Evolutionary conservation across 192 early-diverging fungal genomes (phyloP).

Genomic region (Piromyces finnis): DNA sequence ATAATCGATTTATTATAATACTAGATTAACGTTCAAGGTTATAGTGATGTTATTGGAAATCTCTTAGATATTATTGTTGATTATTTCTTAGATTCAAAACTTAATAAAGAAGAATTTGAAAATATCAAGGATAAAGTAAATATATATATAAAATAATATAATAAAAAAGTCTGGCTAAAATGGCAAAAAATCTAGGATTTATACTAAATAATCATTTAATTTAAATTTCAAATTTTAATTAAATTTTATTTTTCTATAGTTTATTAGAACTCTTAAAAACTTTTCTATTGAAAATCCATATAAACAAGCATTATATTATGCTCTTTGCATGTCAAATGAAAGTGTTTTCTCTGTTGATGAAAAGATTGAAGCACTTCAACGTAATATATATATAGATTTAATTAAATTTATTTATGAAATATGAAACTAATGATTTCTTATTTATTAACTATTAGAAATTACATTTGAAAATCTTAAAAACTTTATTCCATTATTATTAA

Average conservation of each 20-base stretch:
- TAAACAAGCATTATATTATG: constrained; percentile 58
- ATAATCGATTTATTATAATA: too few species aligned
- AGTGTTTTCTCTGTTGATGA: constrained; percentile 62
- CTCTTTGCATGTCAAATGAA: constrained; percentile 55
- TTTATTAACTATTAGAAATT: constrained; percentile 11
- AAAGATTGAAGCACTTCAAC: constrained; percentile 49
- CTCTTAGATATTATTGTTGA: neutral
- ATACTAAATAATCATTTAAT: too few species aligned
- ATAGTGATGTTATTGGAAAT: neutral
- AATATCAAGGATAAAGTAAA: neutral
- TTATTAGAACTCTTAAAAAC: constrained; percentile 56
- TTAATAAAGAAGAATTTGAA: neutral
- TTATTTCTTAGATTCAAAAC: neutral
- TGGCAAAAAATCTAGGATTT: too few species aligned
- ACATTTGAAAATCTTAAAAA: constrained; percentile 49
- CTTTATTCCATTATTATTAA: constrained; percentile 59
- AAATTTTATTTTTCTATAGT: constrained; percentile 6
- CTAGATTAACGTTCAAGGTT: neutral
- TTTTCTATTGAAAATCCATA: constrained; percentile 59
- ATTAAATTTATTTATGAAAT: too few species aligned
- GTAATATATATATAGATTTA: neutral
- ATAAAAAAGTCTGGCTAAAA: too few species aligned
- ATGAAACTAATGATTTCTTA: neutral
- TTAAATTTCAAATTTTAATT: too few species aligned
- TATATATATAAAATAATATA: too few species aligned